Evolutionary conservation across 306 rosid species (phyloP).

Genomic region (Inga laurina): DNA sequence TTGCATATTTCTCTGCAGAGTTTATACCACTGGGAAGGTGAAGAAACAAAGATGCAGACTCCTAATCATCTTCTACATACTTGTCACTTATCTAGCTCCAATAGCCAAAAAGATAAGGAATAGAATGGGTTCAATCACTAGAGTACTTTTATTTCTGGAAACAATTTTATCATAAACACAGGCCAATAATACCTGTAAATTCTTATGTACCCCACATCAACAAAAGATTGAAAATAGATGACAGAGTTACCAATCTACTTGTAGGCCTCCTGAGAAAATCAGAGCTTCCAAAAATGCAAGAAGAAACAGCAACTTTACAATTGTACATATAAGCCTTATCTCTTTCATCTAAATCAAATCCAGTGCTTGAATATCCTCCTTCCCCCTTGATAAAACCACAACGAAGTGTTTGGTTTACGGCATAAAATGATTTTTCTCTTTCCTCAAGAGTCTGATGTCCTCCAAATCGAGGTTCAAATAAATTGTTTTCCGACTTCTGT

Average conservation of each 20-base stretch:
- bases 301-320: slow-evolving; percentile 84
- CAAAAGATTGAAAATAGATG: slow-evolving; percentile 2
- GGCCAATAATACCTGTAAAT: background rate
- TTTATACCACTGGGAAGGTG: background rate
- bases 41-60: background rate
- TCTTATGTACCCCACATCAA: slow-evolving; percentile 14
- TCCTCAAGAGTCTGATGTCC: slow-evolving; percentile 79
- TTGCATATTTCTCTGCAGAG: slow-evolving; percentile 19
- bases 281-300: slow-evolving; percentile 96
- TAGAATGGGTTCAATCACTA: background rate
- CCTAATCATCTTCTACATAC: slow-evolving; percentile 9
- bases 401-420: slow-evolving; percentile 67
- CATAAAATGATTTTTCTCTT: slow-evolving; percentile 79
- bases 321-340: slow-evolving; percentile 68
- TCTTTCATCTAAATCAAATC: slow-evolving; percentile 74
- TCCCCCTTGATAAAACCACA: slow-evolving; percentile 85
- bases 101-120: background rate
- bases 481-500: slow-evolving; percentile 27
- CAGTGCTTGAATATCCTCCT: slow-evolving; percentile 62
- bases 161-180: slow-evolving; percentile 16
- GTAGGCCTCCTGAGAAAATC: slow-evolving; percentile 94
- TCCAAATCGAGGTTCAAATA: slow-evolving; percentile 74
- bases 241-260: slow-evolving; percentile 62
- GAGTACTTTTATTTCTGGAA: slow-evolving; percentile 8
- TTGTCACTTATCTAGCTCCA: slow-evolving; percentile 6